Evolutionary conservation across 2,329 filamentous ascomycete genomes (phyloP).

Genomic region (Zasmidium angulare): DNA sequence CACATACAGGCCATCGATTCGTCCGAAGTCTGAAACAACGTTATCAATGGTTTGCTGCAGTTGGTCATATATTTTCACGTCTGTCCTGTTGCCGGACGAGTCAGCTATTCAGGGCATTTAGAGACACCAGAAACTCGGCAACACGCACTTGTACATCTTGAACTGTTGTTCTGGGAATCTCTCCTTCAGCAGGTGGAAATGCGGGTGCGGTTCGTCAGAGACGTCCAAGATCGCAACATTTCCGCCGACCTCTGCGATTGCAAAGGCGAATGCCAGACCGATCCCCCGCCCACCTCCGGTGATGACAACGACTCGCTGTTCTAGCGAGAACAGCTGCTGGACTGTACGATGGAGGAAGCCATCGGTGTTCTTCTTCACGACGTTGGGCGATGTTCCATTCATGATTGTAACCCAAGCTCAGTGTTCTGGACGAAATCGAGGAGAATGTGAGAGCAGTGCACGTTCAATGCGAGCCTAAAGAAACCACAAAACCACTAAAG

Average conservation of each 20-base stretch:
- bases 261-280: slow-evolving; percentile 9
- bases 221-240: slow-evolving; percentile 7
- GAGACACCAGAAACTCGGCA: too few species aligned
- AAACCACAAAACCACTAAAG: too few species aligned
- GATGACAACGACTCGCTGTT: slow-evolving; percentile 2
- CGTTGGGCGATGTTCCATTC: neutral
- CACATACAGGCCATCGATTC: neutral
- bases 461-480: too few species aligned
- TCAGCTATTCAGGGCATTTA: neutral
- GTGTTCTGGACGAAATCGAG: too few species aligned
- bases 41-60: neutral
- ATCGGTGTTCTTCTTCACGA: neutral
- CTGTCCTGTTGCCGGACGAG: neutral
- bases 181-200: slow-evolving; percentile 2
- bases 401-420: neutral
- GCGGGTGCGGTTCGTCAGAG: slow-evolving; percentile 2
- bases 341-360: slow-evolving; percentile 7
- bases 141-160: slow-evolving; percentile 3
- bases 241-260: slow-evolving; percentile 3
- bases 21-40: neutral
- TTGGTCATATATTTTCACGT: neutral
- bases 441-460: too few species aligned
- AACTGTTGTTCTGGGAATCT: slow-evolving; percentile 1
- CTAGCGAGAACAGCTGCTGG: slow-evolving; percentile 6
- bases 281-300: slow-evolving; percentile 8